A percentile compares a stretch with the other conserved stretches of the same genome.
Conservation (phyloP, 2,329 filamentous ascomycete genomes). For the Pseudogymnoascus sp. region DNA sequence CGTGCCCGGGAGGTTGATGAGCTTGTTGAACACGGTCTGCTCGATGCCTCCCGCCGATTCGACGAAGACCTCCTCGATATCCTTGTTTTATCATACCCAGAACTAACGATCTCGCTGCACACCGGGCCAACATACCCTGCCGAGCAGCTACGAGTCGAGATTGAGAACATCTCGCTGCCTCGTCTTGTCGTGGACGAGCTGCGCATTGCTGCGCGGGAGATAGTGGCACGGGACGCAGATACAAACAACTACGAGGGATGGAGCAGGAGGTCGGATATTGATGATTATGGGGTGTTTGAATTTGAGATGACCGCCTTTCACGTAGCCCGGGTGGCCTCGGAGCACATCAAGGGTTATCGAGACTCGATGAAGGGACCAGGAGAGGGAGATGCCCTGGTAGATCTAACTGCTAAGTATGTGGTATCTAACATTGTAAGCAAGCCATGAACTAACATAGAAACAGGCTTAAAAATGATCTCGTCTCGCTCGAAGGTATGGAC, state of each 20-base stretch:
- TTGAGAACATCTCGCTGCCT: slow-evolving; percentile 16
- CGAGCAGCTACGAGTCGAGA: slow-evolving; percentile 13
- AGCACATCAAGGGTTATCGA: slow-evolving; percentile 14
- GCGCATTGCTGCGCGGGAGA: slow-evolving; percentile 10
- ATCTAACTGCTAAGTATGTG: not conserved
- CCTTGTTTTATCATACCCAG: slow-evolving; percentile 15
- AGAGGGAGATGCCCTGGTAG: not conserved
- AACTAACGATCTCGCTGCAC: slow-evolving; percentile 15
- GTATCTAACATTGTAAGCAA: not conserved
- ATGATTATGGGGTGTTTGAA: slow-evolving; percentile 10
- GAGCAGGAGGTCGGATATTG: slow-evolving; percentile 9
- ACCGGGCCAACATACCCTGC: slow-evolving; percentile 18
- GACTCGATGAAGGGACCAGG: not conserved
- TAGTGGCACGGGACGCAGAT: slow-evolving; percentile 11
- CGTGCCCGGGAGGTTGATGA: slow-evolving; percentile 16
- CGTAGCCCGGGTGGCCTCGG: slow-evolving; percentile 11
- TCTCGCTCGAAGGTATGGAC: slow-evolving; percentile 14
- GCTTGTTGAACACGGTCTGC: slow-evolving; percentile 12
- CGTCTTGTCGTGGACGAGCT: slow-evolving; percentile 15
- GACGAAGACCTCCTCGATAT: slow-evolving; percentile 8
- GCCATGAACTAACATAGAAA: not conserved
- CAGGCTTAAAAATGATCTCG: slow-evolving; percentile 9
- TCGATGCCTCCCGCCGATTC: slow-evolving; percentile 11
- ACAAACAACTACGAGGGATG: slow-evolving; percentile 11
- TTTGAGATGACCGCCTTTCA: slow-evolving; percentile 14